These are phyloP conservation scores for Guadua angustifolia DNA, from an alignment of 176 grass and related monocot species.

Conservation along the genomic window DNA sequence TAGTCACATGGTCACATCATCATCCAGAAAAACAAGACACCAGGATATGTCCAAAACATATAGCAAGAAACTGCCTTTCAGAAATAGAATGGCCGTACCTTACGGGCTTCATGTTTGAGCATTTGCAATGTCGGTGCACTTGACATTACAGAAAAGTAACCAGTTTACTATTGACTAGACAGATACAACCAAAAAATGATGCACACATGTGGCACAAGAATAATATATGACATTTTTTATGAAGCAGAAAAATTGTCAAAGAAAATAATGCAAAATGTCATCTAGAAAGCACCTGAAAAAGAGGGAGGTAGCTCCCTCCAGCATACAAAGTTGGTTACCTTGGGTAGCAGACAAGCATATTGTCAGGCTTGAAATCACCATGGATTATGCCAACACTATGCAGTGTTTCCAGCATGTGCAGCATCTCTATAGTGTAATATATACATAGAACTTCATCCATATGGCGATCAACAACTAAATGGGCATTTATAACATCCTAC, in stretches of 20 bases:
- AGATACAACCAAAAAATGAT: neutral
- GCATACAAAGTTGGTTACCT: slow-evolving; percentile 54
- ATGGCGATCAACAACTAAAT: slow-evolving; percentile 53
- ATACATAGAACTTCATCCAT: slow-evolving; percentile 94
- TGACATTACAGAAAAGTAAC: neutral
- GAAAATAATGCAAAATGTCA: neutral
- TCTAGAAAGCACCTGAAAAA: neutral
- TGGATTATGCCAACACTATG: slow-evolving; percentile 81
- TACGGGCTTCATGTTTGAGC: slow-evolving; percentile 5
- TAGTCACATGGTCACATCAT: slow-evolving; percentile 17
- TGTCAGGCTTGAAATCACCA: slow-evolving; percentile 96
- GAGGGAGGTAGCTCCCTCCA: neutral
- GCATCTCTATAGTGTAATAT: slow-evolving; percentile 95
- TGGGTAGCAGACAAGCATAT: slow-evolving; percentile 83
- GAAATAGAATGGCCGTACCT: neutral
- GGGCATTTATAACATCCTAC: slow-evolving; percentile 90
- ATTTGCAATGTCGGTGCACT: slow-evolving; percentile 12
- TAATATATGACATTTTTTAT: no score
- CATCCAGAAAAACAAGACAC: neutral
- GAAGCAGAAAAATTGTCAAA: neutral
- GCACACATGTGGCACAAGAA: neutral
- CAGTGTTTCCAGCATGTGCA: slow-evolving; percentile 76
- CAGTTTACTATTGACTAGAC: slow-evolving; percentile 9
- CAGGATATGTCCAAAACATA: slow-evolving; percentile 6
- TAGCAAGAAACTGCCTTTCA: neutral